Base-by-base conservation (phyloP, 2,329 filamentous ascomycete species). In the Exophiala spinifera region DNA sequence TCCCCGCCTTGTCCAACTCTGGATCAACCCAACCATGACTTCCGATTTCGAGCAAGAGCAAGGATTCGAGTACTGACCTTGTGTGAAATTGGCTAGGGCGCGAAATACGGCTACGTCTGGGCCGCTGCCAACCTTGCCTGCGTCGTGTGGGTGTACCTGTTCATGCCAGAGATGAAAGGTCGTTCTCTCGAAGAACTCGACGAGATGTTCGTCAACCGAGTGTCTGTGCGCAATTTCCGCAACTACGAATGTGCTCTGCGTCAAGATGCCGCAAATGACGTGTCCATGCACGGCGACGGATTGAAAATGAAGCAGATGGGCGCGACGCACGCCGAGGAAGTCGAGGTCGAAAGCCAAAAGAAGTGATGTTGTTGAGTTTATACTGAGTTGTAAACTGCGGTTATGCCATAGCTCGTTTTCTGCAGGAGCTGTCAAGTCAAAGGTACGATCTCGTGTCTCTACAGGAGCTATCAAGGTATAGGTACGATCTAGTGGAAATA, bases 141-240 rank as follows among this genome's bases (percentile, higher is more conserved):
- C 25, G 50, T 53, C 11, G 14, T 55, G 2, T 61, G 58, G 44
- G 40, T 58, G 42, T 57, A 28, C 40, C 64, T 71, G 15, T 71
- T 69, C 55, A 72, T 68, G 55, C 71, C 71, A 0, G 71, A 74
- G 59, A 72, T 70, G 11, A 70, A 70, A 31, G 70, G 70, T 1
- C 66, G 67, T 5, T 66, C 70, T 0, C 59, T 73, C 10, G 71
- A 74, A 55, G 70, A 73, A 50, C 70, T 73, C 13, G 69, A 72
- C 56, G 66, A 69, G 47, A 70, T 72, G n/a, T 72, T 72, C 55
- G 54, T 65, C 20, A 66, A 65, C 17, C 40, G 49, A 4, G 53
- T 56, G 14, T 47, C 43, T 13, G 53, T 56, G 31, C 45, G 61
- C 51, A 10, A 51, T 4, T 56, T 56, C 44, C 48, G 20, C n/a